phyloP scores from a whole-genome alignment of 2,329 filamentous ascomycete species.

The Aspergillus tamarii region DNA sequence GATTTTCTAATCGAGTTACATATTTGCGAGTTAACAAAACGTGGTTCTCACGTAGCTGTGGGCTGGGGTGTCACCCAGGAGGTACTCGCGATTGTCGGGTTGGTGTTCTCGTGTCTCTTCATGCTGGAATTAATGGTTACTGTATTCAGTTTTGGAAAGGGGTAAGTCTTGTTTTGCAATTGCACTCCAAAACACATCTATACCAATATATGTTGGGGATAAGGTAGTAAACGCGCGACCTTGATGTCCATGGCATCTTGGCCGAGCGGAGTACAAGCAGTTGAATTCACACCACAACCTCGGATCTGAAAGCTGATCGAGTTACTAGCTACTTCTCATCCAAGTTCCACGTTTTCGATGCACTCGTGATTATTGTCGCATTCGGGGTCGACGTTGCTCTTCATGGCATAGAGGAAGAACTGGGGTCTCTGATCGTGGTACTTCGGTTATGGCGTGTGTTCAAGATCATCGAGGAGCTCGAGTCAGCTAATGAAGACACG shows the following conservation, averaged over 20 bases:
- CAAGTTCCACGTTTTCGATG: not conserved
- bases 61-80: not conserved
- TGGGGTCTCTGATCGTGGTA: constrained; percentile 63
- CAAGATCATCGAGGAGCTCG: constrained; percentile 71
- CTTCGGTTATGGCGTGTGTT: constrained; percentile 70
- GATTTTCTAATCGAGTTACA: not conserved
- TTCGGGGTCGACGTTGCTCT: not conserved
- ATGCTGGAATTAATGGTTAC: not conserved
- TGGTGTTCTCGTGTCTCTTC: not conserved
- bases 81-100: not conserved
- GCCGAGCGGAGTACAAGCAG: too few relatives aligned
- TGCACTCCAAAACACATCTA: not conserved
- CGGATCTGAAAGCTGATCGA: not conserved
- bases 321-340: not conserved
- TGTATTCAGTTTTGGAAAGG: not conserved
- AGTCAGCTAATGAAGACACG: constrained; percentile 64
- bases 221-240: too few relatives aligned
- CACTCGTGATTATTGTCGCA: not conserved
- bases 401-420: not conserved
- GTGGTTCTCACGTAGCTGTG: not conserved
- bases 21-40: not conserved
- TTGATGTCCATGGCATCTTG: too few relatives aligned
- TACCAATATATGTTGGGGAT: not conserved
- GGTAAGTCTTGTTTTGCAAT: not conserved
- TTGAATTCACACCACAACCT: too few relatives aligned